A percentile compares a stretch with the other conserved stretches of the same genome.
These are phyloP conservation scores for Inosperma sp. DNA, from an alignment of 768 basidiomycete species.

Conservation along the genomic window DNA sequence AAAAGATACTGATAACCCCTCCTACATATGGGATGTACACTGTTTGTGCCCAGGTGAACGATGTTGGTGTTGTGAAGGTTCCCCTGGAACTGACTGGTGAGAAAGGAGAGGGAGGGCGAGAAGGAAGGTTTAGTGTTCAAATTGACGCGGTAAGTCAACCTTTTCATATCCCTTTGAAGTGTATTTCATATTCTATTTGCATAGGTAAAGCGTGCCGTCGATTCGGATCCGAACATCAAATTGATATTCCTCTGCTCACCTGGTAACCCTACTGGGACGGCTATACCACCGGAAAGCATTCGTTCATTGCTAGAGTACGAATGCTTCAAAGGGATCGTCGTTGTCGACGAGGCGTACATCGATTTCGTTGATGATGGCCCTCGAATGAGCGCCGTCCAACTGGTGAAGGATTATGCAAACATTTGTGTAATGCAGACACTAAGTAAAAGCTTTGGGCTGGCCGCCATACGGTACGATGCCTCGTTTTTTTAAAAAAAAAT, in stretches of 20 bases:
- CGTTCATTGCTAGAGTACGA: constrained; percentile 69
- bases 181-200: neutral
- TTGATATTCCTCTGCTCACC: constrained; percentile 95
- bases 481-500: too few species aligned
- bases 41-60: constrained; percentile 94
- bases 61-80: constrained; percentile 75
- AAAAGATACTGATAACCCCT: constrained; percentile 84
- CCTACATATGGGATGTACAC: constrained; percentile 99
- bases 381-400: constrained; percentile 56
- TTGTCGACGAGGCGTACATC: constrained; percentile 97
- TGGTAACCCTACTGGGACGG: constrained; percentile 92
- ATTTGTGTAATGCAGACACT: constrained; percentile 94
- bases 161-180: constrained; percentile 7
- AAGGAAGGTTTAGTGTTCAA: constrained; percentile 66
- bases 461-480: constrained; percentile 73
- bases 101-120: constrained; percentile 68
- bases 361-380: constrained; percentile 64
- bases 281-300: constrained; percentile 69
- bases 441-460: constrained; percentile 94
- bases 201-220: constrained; percentile 68
- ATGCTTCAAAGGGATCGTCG: constrained; percentile 83
- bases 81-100: constrained; percentile 57
- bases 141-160: constrained; percentile 63
- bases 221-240: constrained; percentile 74
- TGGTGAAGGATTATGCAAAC: constrained; percentile 81